A percentile compares a stretch with the other conserved stretches of the same genome.
phyloP scores from a whole-genome alignment of 495 filamentous ascomycete species.

The Margaritispora aquatica region DNA sequence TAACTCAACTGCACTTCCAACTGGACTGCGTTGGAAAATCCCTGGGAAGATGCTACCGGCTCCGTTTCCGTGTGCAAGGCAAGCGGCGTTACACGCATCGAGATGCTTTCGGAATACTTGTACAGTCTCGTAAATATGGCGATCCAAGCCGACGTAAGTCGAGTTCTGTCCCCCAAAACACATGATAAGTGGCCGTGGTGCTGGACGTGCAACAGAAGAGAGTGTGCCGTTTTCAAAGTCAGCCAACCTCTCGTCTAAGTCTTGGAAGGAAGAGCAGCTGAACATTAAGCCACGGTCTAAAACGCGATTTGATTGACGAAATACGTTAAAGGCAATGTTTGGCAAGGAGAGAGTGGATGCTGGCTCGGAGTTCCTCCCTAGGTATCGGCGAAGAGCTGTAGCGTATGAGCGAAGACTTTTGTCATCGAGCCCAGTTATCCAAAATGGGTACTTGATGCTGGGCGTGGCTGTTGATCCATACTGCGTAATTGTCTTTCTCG shows the following conservation, averaged over 20 bases:
- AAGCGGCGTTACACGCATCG: constrained; percentile 29
- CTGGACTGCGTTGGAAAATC: constrained; percentile 37
- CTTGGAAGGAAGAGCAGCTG: constrained; percentile 25
- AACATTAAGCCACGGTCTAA: constrained; percentile 29
- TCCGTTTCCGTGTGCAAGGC: constrained; percentile 30
- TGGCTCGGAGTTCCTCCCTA: background rate
- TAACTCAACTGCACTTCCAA: constrained; percentile 34
- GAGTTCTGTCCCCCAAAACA: constrained; percentile 51
- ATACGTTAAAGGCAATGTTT: constrained; percentile 36
- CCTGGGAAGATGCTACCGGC: constrained; percentile 36
- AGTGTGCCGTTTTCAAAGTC: background rate
- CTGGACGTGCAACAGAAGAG: constrained; percentile 6
- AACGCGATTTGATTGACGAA: constrained; percentile 29
- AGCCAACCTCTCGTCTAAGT: constrained; percentile 29
- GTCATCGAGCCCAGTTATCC: constrained; percentile 29
- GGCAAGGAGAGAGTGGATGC: constrained; percentile 8
- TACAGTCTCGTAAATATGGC: constrained; percentile 28
- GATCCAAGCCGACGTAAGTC: constrained; percentile 35
- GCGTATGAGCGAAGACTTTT: constrained; percentile 18
- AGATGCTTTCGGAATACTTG: constrained; percentile 35
- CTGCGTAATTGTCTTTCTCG: constrained; percentile 25
- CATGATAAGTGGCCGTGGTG: constrained; percentile 32
- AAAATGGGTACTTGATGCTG: constrained; percentile 25
- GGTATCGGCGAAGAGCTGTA: constrained; percentile 13
- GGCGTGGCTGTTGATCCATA: too few species aligned